Evolutionary conservation across 75 land plant genomes (phyloP), one percentile per base, ranked within the genome.

Genomic region (Cunninghamia lanceolata): DNA sequence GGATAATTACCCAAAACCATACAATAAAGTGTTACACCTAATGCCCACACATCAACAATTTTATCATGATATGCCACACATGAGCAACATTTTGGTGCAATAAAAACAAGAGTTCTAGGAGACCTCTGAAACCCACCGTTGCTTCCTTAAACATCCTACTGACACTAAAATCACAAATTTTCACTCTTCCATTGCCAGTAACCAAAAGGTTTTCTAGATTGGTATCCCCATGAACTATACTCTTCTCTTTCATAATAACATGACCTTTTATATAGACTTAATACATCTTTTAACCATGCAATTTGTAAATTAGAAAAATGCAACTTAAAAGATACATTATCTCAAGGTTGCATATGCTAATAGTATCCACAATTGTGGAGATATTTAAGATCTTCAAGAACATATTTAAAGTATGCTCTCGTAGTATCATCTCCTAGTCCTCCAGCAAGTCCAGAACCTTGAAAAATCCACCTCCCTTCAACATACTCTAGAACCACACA

Each of bases 161-260:
- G 19, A 90, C 84, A 88, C 92, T 91, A 40, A 91, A 91, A 71
- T 91, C 92, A 32, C 92, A 87, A 53, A 91, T 88, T 84, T 91
- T 91, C 52, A 91, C 84, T 34, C 47, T 54, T 36, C 92, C 92
- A 77, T 88, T 83, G n/a, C 85, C 85, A 68, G 88, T 88, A 5
- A 90, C 63, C 86, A 91, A 76, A 70, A 91, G 89, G 87, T 91
- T 91, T 86, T 91, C 92, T 8, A 91, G 92, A 78, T 91, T 91
- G 85, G 90, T 88, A 84, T 91, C 92, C 5, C 92, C 89, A 84
- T 91, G 92, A 42, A 91, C 45, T 15, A 91, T 85, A 42, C 88
- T 91, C 92, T 91, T 71, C 85, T 50, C 52, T 50, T 50, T 50
- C 13, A 15, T 50, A 50, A 50, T 11, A 50, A 50, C 14, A 10